These are phyloP conservation scores for Chrysanthemum lavandulifolium DNA, from an alignment of 129 eudicot genomes.

Conservation along the genomic window DNA sequence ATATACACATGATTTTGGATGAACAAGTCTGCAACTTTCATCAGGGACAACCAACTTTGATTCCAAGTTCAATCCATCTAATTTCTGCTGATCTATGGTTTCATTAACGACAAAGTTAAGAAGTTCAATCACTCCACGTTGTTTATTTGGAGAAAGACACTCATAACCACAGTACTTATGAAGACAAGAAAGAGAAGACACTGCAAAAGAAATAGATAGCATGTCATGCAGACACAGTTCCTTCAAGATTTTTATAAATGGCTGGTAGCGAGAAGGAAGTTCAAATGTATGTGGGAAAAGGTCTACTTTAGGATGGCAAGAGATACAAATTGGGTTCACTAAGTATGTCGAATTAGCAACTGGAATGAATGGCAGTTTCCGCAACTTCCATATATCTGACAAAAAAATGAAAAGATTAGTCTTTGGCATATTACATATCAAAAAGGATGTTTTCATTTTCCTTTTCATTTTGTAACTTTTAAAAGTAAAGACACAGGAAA, in stretches of 20 bases:
- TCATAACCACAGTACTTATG: slow-evolving; percentile 63
- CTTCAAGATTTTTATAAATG: slow-evolving; percentile 61
- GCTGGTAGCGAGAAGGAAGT: slow-evolving; percentile 39
- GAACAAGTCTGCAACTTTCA: slow-evolving; percentile 67
- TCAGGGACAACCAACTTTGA: slow-evolving; percentile 62
- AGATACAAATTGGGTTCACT: slow-evolving; percentile 60
- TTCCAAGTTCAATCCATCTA: slow-evolving; percentile 40
- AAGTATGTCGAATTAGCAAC: slow-evolving; percentile 72
- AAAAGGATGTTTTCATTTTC: too few species aligned
- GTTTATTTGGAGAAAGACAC: slow-evolving; percentile 66
- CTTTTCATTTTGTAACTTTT: too few species aligned
- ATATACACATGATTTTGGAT: slow-evolving; percentile 61
- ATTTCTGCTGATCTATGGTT: slow-evolving; percentile 30
- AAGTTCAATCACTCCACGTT: slow-evolving; percentile 66
- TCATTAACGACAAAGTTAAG: slow-evolving; percentile 50
- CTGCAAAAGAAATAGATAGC: slow-evolving; percentile 51
- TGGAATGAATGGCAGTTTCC: slow-evolving; percentile 60
- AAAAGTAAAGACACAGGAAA: too few species aligned
- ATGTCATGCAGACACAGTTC: slow-evolving; percentile 58
- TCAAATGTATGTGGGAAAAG: slow-evolving; percentile 65
- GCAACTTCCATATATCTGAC: slow-evolving; percentile 45
- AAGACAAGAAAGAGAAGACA: slow-evolving; percentile 50
- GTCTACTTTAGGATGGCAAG: slow-evolving; percentile 51
- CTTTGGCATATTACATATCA: too few species aligned
- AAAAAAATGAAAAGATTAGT: neutral